Evolutionary conservation across 129 eudicot species (phyloP).

Genomic region (Ambrosia trifida): DNA sequence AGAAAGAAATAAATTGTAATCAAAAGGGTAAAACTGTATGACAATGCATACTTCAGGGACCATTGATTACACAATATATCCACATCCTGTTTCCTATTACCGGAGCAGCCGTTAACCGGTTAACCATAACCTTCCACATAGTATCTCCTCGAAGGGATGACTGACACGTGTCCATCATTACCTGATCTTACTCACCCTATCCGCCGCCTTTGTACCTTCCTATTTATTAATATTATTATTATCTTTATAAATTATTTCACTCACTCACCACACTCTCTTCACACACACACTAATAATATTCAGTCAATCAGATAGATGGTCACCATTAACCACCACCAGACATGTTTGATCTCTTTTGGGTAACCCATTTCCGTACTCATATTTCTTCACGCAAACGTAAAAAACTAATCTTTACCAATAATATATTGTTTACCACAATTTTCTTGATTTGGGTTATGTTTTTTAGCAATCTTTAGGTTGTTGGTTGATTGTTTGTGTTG

Average conservation of each 20-base stretch:
- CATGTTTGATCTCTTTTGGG: constrained; percentile 50
- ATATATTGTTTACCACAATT: not conserved
- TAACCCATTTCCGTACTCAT: constrained; percentile 45
- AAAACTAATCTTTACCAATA: constrained; percentile 2
- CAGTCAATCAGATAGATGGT: constrained; percentile 29
- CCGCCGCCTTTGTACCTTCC: not conserved
- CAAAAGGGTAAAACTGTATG: not conserved
- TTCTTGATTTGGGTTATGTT: constrained; percentile 30
- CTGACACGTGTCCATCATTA: constrained; percentile 51
- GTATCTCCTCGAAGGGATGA: constrained; percentile 23
- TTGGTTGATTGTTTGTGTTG: not conserved
- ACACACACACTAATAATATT: not conserved
- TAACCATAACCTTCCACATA: not conserved
- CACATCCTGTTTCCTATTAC: not conserved
- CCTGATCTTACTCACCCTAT: constrained; percentile 40
- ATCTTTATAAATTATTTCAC: constrained; percentile 1
- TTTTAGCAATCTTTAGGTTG: not conserved
- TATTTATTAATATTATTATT: not conserved
- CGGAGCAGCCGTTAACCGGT: constrained; percentile 39
- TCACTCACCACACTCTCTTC: not conserved
- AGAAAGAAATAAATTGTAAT: not conserved
- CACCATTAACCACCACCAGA: constrained; percentile 22
- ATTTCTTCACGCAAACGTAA: constrained; percentile 53
- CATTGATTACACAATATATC: not conserved
- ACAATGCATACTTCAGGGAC: not conserved